phyloP scores from a whole-genome alignment of 768 basidiomycete species.

The Mycena chlorophos region DNA sequence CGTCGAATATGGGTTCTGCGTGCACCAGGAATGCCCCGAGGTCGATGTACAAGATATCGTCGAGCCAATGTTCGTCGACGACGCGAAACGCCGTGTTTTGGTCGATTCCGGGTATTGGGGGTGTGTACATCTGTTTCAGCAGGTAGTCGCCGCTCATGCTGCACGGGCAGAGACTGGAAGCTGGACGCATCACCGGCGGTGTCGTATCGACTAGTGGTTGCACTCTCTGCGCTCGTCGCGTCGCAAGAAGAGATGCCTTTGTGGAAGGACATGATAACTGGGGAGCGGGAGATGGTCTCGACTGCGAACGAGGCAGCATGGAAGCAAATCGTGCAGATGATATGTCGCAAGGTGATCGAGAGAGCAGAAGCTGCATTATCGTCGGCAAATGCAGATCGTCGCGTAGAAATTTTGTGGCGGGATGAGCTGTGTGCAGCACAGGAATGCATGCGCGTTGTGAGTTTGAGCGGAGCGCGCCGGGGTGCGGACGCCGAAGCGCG shows the following conservation, averaged over 20 bases:
- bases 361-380: conserved; percentile 31
- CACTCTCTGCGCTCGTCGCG: conserved; percentile 63
- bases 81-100: conserved; percentile 55
- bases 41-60: conserved; percentile 61
- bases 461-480: too few relatives aligned
- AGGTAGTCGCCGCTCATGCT: conserved; percentile 2
- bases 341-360: conserved; percentile 41
- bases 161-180: conserved; percentile 69
- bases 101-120: conserved; percentile 78
- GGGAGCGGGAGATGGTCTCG: conserved; percentile 46
- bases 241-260: conserved; percentile 34
- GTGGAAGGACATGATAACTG: conserved; percentile 59
- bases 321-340: conserved; percentile 37
- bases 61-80: conserved; percentile 49
- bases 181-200: conserved; percentile 62
- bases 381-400: conserved; percentile 24
- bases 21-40: conserved; percentile 42
- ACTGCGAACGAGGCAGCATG: conserved; percentile 50
- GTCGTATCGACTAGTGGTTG: conserved; percentile 75
- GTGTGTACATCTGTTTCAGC: conserved; percentile 41
- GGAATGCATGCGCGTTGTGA: too few relatives aligned
- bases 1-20: conserved; percentile 85
- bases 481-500: too few relatives aligned
- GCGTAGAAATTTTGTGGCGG: conserved; percentile 53
- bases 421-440: conserved; percentile 58